phyloP scores from a whole-genome alignment of 345 rosid species.

The Chamaenerion angustifolium region DNA sequence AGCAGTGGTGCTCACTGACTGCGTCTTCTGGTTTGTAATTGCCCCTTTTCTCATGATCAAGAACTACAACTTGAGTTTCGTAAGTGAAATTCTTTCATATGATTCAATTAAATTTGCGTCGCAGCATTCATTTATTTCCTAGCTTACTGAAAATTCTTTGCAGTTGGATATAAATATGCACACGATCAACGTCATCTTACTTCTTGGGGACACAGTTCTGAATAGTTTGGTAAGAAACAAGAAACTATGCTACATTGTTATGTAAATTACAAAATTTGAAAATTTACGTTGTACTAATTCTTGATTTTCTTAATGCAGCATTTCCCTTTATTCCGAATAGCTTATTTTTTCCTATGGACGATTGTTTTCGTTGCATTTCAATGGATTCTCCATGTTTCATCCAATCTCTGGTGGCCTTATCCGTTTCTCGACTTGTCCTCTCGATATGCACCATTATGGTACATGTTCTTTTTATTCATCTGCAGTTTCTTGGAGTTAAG shows the following conservation, averaged over 20 bases:
- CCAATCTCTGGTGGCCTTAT: constrained; percentile 84
- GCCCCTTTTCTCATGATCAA: constrained; percentile 78
- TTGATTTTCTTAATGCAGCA: constrained; percentile 18
- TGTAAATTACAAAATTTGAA: no score
- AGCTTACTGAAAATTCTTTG: constrained; percentile 1
- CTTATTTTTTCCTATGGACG: constrained; percentile 86
- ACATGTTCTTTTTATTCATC: constrained; percentile 2
- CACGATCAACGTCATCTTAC: constrained; percentile 56
- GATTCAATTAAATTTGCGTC: not conserved
- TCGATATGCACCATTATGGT: constrained; percentile 78
- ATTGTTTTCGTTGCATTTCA: constrained; percentile 61
- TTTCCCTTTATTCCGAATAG: constrained; percentile 78
- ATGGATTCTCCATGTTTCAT: constrained; percentile 62
- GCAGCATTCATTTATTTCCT: not conserved
- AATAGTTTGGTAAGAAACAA: constrained; percentile 55
- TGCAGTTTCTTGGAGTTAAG: not conserved
- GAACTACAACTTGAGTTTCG: constrained; percentile 55
- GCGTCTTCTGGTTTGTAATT: constrained; percentile 83
- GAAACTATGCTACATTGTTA: no score
- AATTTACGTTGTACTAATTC: not conserved
- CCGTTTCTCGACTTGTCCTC: constrained; percentile 93
- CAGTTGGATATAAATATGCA: constrained; percentile 86
- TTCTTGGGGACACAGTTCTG: constrained; percentile 67
- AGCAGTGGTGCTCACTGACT: constrained; percentile 89
- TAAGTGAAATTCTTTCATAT: constrained; percentile 22